Evolutionary conservation across 169 alveolate genomes (phyloP), one percentile per base, ranked within the genome.

Genomic region (Cardiosporidium cionae): DNA sequence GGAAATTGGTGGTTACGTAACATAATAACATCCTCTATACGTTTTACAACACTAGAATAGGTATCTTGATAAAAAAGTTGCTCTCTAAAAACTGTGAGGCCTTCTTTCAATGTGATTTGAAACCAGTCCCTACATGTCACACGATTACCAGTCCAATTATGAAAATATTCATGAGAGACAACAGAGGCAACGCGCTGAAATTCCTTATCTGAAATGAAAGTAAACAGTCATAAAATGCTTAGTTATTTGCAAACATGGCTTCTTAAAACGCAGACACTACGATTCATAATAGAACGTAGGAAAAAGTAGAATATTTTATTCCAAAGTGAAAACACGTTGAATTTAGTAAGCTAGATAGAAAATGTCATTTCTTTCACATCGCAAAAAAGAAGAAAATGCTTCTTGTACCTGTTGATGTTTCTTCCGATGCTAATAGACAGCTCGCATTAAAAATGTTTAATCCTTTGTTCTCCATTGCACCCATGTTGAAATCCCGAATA

Each of bases 391-490:
- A n/a, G n/a, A n/a, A n/a, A n/a, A n/a, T n/a, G n/a, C n/a, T n/a
- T n/a, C n/a, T n/a, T n/a, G n/a, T n/a, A 74, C 80, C 80, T 52
- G 96, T 83, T 29, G 96, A 87, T 16, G 91, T 87, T 68, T 87
- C 79, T 29, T 81, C 90, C 37, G 89, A 85, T 0, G 98, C 98
- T 76, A 92, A 79, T 58, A 93, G 87, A 28, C 89, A 86, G 44
- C 89, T 79, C 0, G 93, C 83, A 84, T 94, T 94, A 81, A 94
- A 94, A 23, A 94, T 87, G 77, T 94, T 94, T 71, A 94, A 82
- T 31, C 96, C 92, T 74, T 94, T 92, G 89, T 92, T 92, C 74
- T 92, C 98, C 97, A 92, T 92, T 28, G 97, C 98, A 1, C 98
- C 97, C 70, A 87, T 87, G 85, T 93, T 93, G 82, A 93, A 93